Evolutionary conservation across 2,329 filamentous ascomycete genomes (phyloP), one percentile per base, ranked within the genome.

Genomic region (Byssoonygena ceratinophila): DNA sequence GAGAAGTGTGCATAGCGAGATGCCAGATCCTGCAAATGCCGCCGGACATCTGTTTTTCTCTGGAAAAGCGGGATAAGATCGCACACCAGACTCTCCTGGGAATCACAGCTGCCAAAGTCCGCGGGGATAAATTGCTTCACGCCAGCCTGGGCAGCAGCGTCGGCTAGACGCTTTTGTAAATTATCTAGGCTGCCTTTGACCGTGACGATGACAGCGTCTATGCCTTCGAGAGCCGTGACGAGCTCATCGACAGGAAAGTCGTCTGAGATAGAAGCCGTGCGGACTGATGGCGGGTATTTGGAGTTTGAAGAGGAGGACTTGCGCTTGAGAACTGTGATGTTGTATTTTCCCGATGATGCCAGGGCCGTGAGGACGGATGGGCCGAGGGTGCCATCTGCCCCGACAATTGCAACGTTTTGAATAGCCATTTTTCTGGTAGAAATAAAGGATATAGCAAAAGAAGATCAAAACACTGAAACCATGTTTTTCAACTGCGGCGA

Each of bases 91-190:
- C 22, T n/a, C 1, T 54, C 52, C 37, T 50, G 52, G n/a, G 52
- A 54, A 50, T 54, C 52, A 23, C 52, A 54, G 16, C 52, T 54
- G 12, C 50, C 53, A 47, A 54, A 54, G 20, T 51, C 48, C 4
- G 53, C 46, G 9, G 53, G 53, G 5, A 54, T 51, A n/a, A 54
- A 54, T 2, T 51, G 53, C 29, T 54, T 46, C 16, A 54, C 53
- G 14, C 47, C 46, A 11, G 53, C 53, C 37, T 51, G 23, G 18
- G 41, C 48, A 14, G 47, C 41, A 5, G 53, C 53, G 16, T 47
- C 47, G 7, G 48, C 48, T 14, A 54, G 25, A 16, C 41, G 47
- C 36, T 46, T 54, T 18, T 54, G 53, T 4, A 51, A n/a, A 12
- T 46, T 36, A 20, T 9, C 48, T 14, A 46, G 34, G 34, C 34